phyloP scores from a whole-genome alignment of 768 basidiomycete species.

The Candolleomyces eurysporus region DNA sequence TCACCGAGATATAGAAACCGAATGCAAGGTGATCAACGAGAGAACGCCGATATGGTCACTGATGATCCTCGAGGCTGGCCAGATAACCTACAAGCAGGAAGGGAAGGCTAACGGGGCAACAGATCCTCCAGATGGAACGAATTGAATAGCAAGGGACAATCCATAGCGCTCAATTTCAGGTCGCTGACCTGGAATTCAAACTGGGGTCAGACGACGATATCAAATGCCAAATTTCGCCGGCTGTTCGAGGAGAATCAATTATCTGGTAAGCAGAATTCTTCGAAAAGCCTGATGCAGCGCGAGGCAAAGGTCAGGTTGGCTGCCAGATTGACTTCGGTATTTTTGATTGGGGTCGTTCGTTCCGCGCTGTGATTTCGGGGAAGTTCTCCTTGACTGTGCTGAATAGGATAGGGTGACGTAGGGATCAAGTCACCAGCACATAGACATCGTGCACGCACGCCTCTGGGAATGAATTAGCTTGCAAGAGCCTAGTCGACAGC shows the following conservation, averaged over 20 bases:
- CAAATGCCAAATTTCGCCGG: neutral
- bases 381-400: neutral
- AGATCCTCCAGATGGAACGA: neutral
- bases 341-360: neutral
- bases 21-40: neutral
- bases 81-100: no score
- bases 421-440: no score
- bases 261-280: neutral
- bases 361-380: slow-evolving; percentile 3
- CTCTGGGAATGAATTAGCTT: no score
- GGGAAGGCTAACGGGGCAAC: no score
- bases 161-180: neutral
- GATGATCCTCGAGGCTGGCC: slow-evolving; percentile 1
- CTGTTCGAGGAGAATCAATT: neutral
- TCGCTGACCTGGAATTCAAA: neutral
- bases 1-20: slow-evolving; percentile 1
- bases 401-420: no score
- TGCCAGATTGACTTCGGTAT: neutral
- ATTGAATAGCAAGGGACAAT: no score
- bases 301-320: slow-evolving; percentile 6
- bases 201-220: neutral
- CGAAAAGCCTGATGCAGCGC: slow-evolving; percentile 2
- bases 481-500: no score
- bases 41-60: neutral
- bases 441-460: no score